phyloP scores from a whole-genome alignment of 768 basidiomycete genomes.

The Amanita jacksonii region DNA sequence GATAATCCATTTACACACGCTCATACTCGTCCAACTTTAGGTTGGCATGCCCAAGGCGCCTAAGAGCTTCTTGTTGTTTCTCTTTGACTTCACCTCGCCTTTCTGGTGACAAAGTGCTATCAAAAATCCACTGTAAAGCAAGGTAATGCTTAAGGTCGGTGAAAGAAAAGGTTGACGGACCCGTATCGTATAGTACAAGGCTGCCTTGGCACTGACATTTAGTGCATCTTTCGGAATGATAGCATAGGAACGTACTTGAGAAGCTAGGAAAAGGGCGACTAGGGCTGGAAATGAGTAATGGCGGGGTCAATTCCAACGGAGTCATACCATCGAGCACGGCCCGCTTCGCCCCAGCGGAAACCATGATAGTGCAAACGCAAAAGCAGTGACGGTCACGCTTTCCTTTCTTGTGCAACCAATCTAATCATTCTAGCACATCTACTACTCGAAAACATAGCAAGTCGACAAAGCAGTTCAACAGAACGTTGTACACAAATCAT shows the following conservation, averaged over 20 bases:
- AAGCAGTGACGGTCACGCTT: too few species aligned
- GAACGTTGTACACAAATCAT: too few species aligned
- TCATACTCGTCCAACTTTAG: constrained; percentile 89
- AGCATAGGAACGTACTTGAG: constrained; percentile 28
- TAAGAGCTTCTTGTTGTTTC: constrained; percentile 62
- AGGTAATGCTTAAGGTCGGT: neutral
- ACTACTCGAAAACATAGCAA: too few species aligned
- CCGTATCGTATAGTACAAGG: constrained; percentile 65
- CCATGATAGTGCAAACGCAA: constrained; percentile 17
- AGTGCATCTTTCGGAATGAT: constrained; percentile 14
- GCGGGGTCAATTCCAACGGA: constrained; percentile 3
- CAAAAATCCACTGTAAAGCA: constrained; percentile 52
- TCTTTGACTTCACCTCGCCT: constrained; percentile 54
- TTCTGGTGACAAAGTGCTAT: constrained; percentile 34
- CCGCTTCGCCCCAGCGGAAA: constrained; percentile 30
- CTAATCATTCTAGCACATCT: too few species aligned
- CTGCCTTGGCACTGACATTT: constrained; percentile 44
- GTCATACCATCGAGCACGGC: constrained; percentile 35
- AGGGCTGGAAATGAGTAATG: constrained; percentile 9
- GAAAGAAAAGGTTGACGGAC: constrained; percentile 29
- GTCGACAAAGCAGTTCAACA: too few species aligned
- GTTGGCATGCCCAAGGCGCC: constrained; percentile 59
- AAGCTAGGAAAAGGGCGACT: constrained; percentile 45
- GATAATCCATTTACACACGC: constrained; percentile 35
- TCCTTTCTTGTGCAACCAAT: too few species aligned